Conservation (phyloP, 768 basidiomycete species). For the Exsudoporus frostii region DNA sequence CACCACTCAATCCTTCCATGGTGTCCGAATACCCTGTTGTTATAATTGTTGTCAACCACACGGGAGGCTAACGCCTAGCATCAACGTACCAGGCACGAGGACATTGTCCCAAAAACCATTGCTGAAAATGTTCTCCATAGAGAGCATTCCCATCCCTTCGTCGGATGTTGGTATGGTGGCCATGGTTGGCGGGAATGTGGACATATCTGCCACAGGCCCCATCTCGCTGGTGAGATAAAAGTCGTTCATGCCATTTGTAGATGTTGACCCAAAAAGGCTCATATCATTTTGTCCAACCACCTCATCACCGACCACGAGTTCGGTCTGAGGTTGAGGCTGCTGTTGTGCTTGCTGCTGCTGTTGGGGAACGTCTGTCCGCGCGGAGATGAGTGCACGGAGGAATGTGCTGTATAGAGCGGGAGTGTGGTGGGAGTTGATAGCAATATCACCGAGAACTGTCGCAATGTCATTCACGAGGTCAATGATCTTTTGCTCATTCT, state of each 20-base stretch:
- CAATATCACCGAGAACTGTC: conserved; percentile 69
- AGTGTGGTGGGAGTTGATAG: conserved; percentile 79
- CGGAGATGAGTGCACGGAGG: conserved; percentile 71
- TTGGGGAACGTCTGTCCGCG: conserved; percentile 35
- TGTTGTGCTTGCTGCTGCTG: conserved; percentile 19
- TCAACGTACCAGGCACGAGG: conserved; percentile 71
- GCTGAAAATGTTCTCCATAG: conserved; percentile 81
- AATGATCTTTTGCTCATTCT: conserved; percentile 69
- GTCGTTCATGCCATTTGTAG: conserved; percentile 36
- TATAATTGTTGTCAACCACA: conserved; percentile 3
- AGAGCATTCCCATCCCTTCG: conserved; percentile 48
- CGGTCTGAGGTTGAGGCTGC: conserved; percentile 16
- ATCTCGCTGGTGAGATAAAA: conserved; percentile 80
- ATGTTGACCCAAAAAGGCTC: conserved; percentile 24
- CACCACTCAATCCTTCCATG: conserved; percentile 80
- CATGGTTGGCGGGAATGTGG: conserved; percentile 89
- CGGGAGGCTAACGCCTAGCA: not conserved
- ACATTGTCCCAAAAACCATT: conserved; percentile 86
- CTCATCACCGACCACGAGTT: conserved; percentile 20
- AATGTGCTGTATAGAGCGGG: conserved; percentile 87
- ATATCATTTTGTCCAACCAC: conserved; percentile 27
- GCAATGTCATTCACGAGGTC: conserved; percentile 77
- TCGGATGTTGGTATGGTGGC: conserved; percentile 45
- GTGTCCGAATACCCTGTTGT: conserved; percentile 69
- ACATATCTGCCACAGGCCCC: conserved; percentile 79